Percentiles rank a stretch among this genome's conserved stretches.
Evolutionary conservation across 257 asterid species (phyloP).

Genomic region (Solanum pennellii): DNA sequence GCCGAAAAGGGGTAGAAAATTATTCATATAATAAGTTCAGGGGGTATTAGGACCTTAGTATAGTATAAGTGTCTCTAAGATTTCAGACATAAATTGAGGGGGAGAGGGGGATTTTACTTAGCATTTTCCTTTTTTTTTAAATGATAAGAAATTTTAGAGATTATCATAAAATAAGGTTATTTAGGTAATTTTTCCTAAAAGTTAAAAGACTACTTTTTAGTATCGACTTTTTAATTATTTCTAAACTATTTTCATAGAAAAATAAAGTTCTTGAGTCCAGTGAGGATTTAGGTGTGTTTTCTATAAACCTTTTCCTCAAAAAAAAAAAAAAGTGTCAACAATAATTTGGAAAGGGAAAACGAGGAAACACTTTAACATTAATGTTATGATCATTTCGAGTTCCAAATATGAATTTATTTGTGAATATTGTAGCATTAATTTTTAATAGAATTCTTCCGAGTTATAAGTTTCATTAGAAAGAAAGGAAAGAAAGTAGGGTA

Average conservation of each 20-base stretch:
- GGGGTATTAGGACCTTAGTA: too few relatives aligned
- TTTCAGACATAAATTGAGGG: too few relatives aligned
- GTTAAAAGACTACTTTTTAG: not conserved
- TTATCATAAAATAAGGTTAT: too few relatives aligned
- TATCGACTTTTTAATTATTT: not conserved
- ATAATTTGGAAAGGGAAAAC: not conserved
- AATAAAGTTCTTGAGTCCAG: not conserved
- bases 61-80: too few relatives aligned
- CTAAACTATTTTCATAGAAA: not conserved
- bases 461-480: not conserved
- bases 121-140: too few relatives aligned
- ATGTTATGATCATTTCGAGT: not conserved
- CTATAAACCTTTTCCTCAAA: not conserved
- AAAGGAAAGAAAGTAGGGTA: not conserved
- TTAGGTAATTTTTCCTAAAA: not conserved
- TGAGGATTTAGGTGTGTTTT: not conserved
- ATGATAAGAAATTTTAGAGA: not conserved
- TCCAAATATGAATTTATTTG: not conserved
- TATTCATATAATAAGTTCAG: too few relatives aligned
- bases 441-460: not conserved
- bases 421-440: not conserved
- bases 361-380: not conserved
- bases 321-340: not conserved
- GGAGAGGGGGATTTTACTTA: too few relatives aligned
- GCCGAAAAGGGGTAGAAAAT: too few relatives aligned